Percentiles rank a stretch among this genome's conserved stretches.
These are phyloP conservation scores for Knoxdaviesia proteae DNA, from an alignment of 2,329 filamentous ascomycete genomes.

Conservation along the genomic window DNA sequence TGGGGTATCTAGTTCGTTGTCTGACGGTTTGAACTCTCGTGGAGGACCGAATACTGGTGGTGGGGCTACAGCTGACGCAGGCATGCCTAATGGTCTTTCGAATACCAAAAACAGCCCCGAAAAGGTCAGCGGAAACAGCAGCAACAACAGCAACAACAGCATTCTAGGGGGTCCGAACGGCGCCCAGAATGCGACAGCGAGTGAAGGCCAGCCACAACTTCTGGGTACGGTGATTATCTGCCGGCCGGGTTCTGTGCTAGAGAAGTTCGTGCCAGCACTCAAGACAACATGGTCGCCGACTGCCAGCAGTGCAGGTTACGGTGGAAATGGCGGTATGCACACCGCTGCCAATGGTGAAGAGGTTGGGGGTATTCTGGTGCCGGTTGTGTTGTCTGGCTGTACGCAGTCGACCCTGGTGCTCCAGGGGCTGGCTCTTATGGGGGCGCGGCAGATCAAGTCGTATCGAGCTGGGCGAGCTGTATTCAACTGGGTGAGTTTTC, in stretches of 20 bases:
- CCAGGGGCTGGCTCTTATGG: slow-evolving; percentile 63
- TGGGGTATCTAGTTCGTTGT: slow-evolving; percentile 32
- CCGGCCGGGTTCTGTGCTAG: slow-evolving; percentile 45
- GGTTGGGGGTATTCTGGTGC: slow-evolving; percentile 60
- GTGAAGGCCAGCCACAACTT: slow-evolving; percentile 14
- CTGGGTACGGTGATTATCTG: slow-evolving; percentile 66
- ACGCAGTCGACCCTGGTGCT: slow-evolving; percentile 47
- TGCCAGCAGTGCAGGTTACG: no score
- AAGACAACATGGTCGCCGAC: slow-evolving; percentile 19
- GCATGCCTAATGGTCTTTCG: slow-evolving; percentile 4
- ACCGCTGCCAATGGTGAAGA: slow-evolving; percentile 19
- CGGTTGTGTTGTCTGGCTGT: slow-evolving; percentile 44
- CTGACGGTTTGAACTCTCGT: slow-evolving; percentile 1
- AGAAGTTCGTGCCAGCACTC: slow-evolving; percentile 48
- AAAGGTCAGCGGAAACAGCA: no score
- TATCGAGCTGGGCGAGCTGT: slow-evolving; percentile 32
- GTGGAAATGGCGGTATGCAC: no score
- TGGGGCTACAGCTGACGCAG: background rate
- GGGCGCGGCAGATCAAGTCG: slow-evolving; percentile 62
- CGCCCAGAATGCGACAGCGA: no score
- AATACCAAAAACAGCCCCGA: no score
- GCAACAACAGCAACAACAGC: no score
- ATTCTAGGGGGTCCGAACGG: no score
- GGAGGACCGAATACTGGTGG: slow-evolving; percentile 5
- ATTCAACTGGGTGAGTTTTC: background rate